Evolutionary conservation across 345 rosid species (phyloP), one percentile per base, ranked within the genome.

Genomic region (Linum trigynum): DNA sequence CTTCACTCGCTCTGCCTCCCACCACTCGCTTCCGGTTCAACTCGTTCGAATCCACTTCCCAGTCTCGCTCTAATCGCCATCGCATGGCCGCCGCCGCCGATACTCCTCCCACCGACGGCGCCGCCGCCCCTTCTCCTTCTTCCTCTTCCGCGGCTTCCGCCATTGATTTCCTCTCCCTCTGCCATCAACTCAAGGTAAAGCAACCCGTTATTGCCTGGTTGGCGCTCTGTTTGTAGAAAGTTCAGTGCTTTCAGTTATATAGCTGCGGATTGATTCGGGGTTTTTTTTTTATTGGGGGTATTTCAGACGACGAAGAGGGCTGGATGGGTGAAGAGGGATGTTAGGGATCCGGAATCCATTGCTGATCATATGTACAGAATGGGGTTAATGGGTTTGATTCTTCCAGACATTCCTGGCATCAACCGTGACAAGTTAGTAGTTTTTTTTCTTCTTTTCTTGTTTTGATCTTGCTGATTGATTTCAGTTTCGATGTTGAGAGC

Each of bases 301-400:
- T 32, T 7, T 50, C 66, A 92, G 98, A 88, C 94, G 5, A 90
- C 98, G 41, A 88, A 91, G 72, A 81, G 98, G 73, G 84, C 96
- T 65, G 97, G 98, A 38, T 92, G 98, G 98, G 77, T 90, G 3
- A 74, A 66, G 70, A 85, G 89, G 81, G 90, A 82, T 57, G 81
- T 92, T 0, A 78, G 80, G 65, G 75, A 82, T 73, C 94, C 98
- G 5, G 97, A 92, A 77, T 92, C 96, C 0, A 83, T 92, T 36
- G 82, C 87, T 1, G 98, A 92, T 82, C 98, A 92, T 64, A 90
- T 92, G 98, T 84, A 90, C 50, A 78, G 97, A n/a, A 92, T 92
- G 98, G 92, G 97, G 69, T 71, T 92, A 63, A 92, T 90, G 98
- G 91, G 91, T 63, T 78, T 92, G 5, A 74, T 90, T 66, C 82